Percentiles rank a stretch among this genome's conserved stretches.
Conservation (phyloP, 2,329 filamentous ascomycete species). For the Paraphoma chrysanthemicola region DNA sequence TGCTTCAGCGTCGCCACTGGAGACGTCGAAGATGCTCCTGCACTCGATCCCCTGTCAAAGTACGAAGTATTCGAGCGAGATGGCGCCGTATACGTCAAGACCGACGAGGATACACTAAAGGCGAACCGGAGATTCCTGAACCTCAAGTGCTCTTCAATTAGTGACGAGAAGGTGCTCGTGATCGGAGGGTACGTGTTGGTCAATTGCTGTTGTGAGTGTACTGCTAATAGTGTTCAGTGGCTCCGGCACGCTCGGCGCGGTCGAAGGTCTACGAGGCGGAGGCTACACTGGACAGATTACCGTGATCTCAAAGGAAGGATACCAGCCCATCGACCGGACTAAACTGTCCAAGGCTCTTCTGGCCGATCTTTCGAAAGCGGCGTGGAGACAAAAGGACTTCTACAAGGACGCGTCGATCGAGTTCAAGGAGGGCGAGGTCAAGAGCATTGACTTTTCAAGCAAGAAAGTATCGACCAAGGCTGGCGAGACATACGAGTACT, state of each 20-base stretch:
- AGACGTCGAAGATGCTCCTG: conserved; percentile 94
- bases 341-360: conserved; percentile 95
- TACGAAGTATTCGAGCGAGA: conserved; percentile 84
- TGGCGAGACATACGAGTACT: conserved; percentile 76
- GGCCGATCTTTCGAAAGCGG: conserved; percentile 78
- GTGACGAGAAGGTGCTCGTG: conserved; percentile 74
- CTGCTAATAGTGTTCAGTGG: conserved; percentile 59
- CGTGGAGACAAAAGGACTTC: conserved; percentile 78
- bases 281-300: conserved; percentile 84
- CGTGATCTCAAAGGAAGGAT: conserved; percentile 82
- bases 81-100: conserved; percentile 83
- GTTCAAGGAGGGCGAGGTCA: conserved; percentile 67
- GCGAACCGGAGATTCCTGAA: conserved; percentile 75
- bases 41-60: conserved; percentile 81
- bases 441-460: conserved; percentile 74
- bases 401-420: conserved; percentile 70
- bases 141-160: conserved; percentile 70
- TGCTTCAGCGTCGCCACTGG: conserved; percentile 91
- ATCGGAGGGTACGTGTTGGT: conserved; percentile 55
- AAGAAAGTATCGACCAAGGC: conserved; percentile 78
- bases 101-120: conserved; percentile 80
- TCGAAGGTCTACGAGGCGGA: conserved; percentile 82
- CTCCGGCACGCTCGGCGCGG: conserved; percentile 79
- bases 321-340: conserved; percentile 88
- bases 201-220: background rate